Base-by-base conservation (phyloP, 306 rosid genomes). In the Hippophae gyantsensis region DNA sequence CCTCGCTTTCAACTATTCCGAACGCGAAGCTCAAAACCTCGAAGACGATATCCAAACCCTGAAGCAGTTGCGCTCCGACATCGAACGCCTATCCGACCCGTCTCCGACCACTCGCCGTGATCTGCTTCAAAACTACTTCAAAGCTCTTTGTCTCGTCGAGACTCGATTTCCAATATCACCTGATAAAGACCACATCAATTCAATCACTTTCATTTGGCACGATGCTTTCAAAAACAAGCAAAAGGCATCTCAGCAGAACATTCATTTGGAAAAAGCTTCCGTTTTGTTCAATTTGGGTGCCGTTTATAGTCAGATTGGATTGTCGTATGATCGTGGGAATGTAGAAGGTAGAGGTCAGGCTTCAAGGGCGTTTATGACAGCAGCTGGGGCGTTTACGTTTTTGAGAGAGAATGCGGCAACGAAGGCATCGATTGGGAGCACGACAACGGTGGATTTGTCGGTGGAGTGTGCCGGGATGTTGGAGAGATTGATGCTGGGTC, bases 11-110 rank as follows among this genome's bases (percentile, higher is more conserved):
- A 79, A 85, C 63, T 92, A 92, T 84, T 92, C 99, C 18, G 99
- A 92, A 48, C 95, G 96, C 58, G 96, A 92, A 41, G 96, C 99
- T 7, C 96, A 88, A 49, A 88, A 81, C 80, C 78, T 85, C 52
- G 99, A 92, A 43, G 96, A 92, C 72, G 99, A 92, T 63, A 93
- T 92, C 70, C 88, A 92, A 81, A 83, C 86, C 82, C 86, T 92
- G 2, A 92, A 85, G 57, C 85, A 85, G 45, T 72, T 72, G 53
- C 95, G 99, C 56, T 73, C 90, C 69, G 99, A 92, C 48, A 0
- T 92, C 53, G 96, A 92, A 58, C 95, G 95, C 63, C 80, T 76
- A 66, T 53, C 96, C 50, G 96, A 92, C 73, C 99, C 99, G 0
- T 83, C 98, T 2, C 86, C 79, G 57, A 62, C 96, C 0, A 11